Percentiles rank a stretch among this genome's conserved stretches.
These are phyloP conservation scores for Gynochthodes officinalis DNA, from an alignment of 257 asterid genomes.

Conservation along the genomic window DNA sequence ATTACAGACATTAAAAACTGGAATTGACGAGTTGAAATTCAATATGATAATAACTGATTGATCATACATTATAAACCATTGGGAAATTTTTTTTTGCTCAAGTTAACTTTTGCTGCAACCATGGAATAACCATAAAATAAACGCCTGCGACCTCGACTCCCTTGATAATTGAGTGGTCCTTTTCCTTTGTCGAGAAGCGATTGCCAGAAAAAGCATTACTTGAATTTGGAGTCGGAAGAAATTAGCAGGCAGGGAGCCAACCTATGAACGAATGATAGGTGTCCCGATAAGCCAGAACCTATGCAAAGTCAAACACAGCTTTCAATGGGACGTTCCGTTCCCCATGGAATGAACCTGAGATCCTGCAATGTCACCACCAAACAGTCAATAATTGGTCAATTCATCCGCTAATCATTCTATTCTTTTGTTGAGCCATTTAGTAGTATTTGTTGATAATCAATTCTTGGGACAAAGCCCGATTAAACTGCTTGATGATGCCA, in stretches of 20 bases:
- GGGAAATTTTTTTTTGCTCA: too few species aligned
- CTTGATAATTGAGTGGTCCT: neutral
- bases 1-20: too few species aligned
- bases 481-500: neutral
- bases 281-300: neutral
- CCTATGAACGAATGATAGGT: neutral
- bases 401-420: neutral
- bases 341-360: neutral
- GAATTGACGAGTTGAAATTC: too few species aligned
- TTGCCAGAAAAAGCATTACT: neutral
- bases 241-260: neutral
- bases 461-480: too few species aligned
- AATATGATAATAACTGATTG: too few species aligned
- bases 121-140: neutral
- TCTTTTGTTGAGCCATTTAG: too few species aligned
- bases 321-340: conserved; percentile 7
- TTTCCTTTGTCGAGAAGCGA: neutral
- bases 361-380: neutral
- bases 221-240: neutral
- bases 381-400: neutral
- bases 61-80: too few species aligned
- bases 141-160: conserved; percentile 10
- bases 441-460: too few species aligned
- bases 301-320: conserved; percentile 6
- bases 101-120: too few species aligned